These are phyloP conservation scores for Nannochloropsis salina DNA, from an alignment of 108 stramenopile genomes.

Conservation along the genomic window DNA sequence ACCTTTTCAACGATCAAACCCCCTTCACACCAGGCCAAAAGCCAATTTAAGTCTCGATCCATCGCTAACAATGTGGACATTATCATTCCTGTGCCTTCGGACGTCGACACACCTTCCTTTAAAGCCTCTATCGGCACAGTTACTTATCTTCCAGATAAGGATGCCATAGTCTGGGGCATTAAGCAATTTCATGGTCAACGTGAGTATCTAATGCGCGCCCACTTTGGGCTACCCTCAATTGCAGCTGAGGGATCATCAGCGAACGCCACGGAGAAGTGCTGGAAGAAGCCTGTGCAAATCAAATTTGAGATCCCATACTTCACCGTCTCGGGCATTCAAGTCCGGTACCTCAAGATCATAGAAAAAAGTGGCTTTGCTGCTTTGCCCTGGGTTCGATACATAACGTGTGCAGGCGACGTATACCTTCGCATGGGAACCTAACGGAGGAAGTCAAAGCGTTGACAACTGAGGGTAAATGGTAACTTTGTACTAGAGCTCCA, in stretches of 20 bases:
- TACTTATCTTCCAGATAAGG: conserved; percentile 93
- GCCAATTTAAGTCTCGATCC: conserved; percentile 91
- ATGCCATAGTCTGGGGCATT: conserved; percentile 94
- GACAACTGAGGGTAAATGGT: too few species aligned
- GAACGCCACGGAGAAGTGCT: conserved; percentile 61
- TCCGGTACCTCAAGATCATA: conserved; percentile 98
- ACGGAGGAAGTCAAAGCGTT: not conserved
- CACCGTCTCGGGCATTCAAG: conserved; percentile 97
- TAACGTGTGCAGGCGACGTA: conserved; percentile 18
- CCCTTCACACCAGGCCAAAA: conserved; percentile 68
- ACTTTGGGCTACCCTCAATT: conserved; percentile 95
- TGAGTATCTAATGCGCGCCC: conserved; percentile 97
- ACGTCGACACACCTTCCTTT: conserved; percentile 98
- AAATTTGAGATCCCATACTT: conserved; percentile 99
- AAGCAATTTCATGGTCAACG: conserved; percentile 86
- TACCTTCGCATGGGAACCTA: not conserved
- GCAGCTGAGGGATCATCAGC: conserved; percentile 58
- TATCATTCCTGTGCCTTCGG: conserved; percentile 94
- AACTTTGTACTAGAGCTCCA: too few species aligned
- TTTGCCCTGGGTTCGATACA: conserved; percentile 89
- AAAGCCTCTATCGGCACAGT: conserved; percentile 90
- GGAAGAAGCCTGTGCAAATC: conserved; percentile 87
- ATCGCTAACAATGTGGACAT: conserved; percentile 99
- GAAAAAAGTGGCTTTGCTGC: conserved; percentile 98
- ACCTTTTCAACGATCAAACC: not conserved